Evolutionary conservation across 2,329 filamentous ascomycete species (phyloP), one percentile per base, ranked within the genome.

Genomic region (Fusarium domesticum): DNA sequence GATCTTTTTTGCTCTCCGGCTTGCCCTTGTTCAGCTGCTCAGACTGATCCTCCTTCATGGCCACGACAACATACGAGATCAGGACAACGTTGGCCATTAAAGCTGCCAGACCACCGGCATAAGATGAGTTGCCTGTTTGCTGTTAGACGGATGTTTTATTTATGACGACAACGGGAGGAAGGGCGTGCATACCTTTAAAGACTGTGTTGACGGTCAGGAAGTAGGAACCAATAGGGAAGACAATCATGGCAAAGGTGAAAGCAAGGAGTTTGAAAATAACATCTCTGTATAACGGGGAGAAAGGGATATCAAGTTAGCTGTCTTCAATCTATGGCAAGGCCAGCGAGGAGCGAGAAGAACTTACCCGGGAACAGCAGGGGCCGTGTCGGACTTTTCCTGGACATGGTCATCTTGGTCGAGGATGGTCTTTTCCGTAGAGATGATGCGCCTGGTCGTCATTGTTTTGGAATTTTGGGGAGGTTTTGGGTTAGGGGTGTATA

Each of bases 221-320:
- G 69, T 96, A 98, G 33, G 87, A 89, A 32, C 88, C 84, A 57
- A 98, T 89, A 12, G 93, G 93, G 16, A 87, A 70, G 14, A 86
- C 78, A 48, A 96, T 78, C 92, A 98, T 97, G 63, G 90, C 91
- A 31, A 91, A 73, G 0, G 91, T 95, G 70, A 96, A 97, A 52
- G 80, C 84, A 14, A 97, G 77, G 16, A 98, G 82, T 71, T 97
- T 98, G 62, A 84, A 72, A 53, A 98, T 93, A 54, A 97, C 90
- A 62, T 86, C 76, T 45, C 89, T 89, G 43, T 47, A 10, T 28
- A n/a, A n/a, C n/a, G n/a, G n/a, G n/a, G n/a, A n/a, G n/a, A n/a
- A n/a, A n/a, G n/a, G n/a, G n/a, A n/a, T n/a, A n/a, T n/a, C n/a
- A n/a, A n/a, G n/a, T n/a, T n/a, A n/a, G 23, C 7, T 28, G 23